These are phyloP conservation scores for Populus deltoides DNA, from an alignment of 345 rosid species.

Conservation along the genomic window DNA sequence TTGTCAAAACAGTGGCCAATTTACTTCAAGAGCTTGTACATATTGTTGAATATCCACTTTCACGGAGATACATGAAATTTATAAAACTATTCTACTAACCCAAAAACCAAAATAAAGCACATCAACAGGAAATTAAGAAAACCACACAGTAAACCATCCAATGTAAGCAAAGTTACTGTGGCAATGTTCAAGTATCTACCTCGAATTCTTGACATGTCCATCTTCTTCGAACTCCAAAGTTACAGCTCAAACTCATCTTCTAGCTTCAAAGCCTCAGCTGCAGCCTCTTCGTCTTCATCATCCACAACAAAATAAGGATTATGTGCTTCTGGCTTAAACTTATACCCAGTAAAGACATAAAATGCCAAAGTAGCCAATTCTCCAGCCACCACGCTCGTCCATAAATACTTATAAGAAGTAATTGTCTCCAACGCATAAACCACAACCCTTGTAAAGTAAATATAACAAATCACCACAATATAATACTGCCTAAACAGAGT, in stretches of 20 bases:
- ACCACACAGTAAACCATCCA: conserved; percentile 2
- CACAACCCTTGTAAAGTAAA: conserved; percentile 89
- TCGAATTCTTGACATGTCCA: conserved; percentile 12
- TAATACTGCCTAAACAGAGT: conserved; percentile 94
- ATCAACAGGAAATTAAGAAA: neutral
- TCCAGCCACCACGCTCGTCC: conserved; percentile 89
- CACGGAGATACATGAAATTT: conserved; percentile 11
- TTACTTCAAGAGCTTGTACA: conserved; percentile 31
- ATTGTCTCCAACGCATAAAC: conserved; percentile 87
- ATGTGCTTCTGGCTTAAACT: conserved; percentile 87
- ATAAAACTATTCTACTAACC: conserved; percentile 16
- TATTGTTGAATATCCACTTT: conserved; percentile 22
- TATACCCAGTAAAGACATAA: conserved; percentile 83
- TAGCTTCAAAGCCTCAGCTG: conserved; percentile 89
- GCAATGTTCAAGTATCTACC: conserved; percentile 28
- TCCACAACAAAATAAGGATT: conserved; percentile 92
- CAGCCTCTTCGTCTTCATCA: conserved; percentile 98
- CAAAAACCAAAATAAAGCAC: neutral
- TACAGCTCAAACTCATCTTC: conserved; percentile 93
- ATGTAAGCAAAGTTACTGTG: neutral
- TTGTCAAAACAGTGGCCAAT: conserved; percentile 6
- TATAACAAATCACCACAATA: conserved; percentile 89
- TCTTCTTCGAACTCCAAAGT: conserved; percentile 24
- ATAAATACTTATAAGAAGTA: conserved; percentile 77
- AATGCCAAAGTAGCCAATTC: conserved; percentile 86